Evolutionary conservation across 2,329 filamentous ascomycete species (phyloP), one percentile per base, ranked within the genome.

Genomic region (Neofusicoccum ribis): DNA sequence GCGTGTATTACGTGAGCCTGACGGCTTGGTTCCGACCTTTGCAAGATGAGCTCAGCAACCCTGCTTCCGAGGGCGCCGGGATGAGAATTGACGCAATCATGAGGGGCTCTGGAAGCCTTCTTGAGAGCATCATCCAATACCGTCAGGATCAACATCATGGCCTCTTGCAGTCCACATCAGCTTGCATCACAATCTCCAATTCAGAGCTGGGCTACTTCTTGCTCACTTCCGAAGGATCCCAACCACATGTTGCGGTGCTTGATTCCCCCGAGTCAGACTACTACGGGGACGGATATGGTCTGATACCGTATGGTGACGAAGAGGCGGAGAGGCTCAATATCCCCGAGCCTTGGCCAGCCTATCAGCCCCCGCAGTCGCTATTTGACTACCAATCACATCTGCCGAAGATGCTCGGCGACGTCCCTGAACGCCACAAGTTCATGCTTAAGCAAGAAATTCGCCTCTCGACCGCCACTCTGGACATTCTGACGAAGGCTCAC

Each of bases 401-500:
- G 8, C 85, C 87, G 2, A 74, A 76, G 34, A 78, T 89, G 52
- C 79, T 89, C 12, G 84, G 86, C 59, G 77, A 88, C 43, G 83
- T 85, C 54, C 87, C 87, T 1, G 85, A 85, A 50, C 84, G 85
- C 61, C 84, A 88, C 74, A 85, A 86, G 75, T 82, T 85, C 5
- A 76, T 88, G 31, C 78, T 91, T 56, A 86, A 85, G 65, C 88
- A 91, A 67, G 87, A 91, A 71, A 82, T 93, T 63, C 84, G 86
- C 66, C 83, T 93, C 23, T 91, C 88, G 23, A 87, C 89, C 12
- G 85, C 89, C 23, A 91, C 89, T 1, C 82, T 93, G 17, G 85
- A 88, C 68, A 82, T 92, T 43, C 85, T 94, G 69, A 90, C 89
- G 34, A 87, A 91, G 66, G 87, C 88, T 0, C 91, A 94, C 74